Base-by-base conservation (phyloP, 1,139 yeast genomes). In the Debaryomycetaceae sp. region DNA sequence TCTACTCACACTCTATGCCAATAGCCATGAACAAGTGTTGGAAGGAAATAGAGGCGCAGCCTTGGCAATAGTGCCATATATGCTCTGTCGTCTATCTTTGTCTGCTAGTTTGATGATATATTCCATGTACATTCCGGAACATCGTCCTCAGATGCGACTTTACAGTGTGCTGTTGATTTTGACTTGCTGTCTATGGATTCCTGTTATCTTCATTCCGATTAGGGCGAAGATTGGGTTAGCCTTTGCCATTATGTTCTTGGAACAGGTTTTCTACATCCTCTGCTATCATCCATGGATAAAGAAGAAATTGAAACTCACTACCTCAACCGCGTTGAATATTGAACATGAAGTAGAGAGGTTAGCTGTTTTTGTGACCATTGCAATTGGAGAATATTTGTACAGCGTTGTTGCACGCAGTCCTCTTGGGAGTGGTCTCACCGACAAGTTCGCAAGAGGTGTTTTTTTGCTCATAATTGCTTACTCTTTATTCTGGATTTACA, bases 311-410 rank as follows among this genome's bases (percentile, higher is more conserved):
- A 60, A 65, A 6, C 56, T 77, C 42, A 71, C 69, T 9, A 72
- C 70, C 45, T 75, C 84, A 5, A 81, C 88, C 0, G 87, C 87
- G 0, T 60, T 81, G 47, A 82, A 81, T 54, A 78, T 83, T 46
- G 87, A 82, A 54, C 87, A 83, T 54, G 87, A 81, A 54, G 85
- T 80, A 20, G 88, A 83, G 57, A 62, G 88, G 45, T 74, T 72
- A 54, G 71, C 75, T 2, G 78, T 81, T 0, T 82, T 83, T 56
- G 82, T 72, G 43, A 77, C 83, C 49, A 81, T 83, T 62, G 86
- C 86, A 6, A 70, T 83, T 52, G 88, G 88, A 24, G 87, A 83
- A 52, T 83, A 79, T 51, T 62, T 82, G 24, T 81, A 76, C 53
- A 78, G 76, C 44, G 68, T 79, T n/a, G 83, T 80, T n/a, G 76